A percentile compares a stretch with the other conserved stretches of the same genome.
Conservation (phyloP, 2,329 filamentous ascomycete genomes). For the Taxawa tesnikishii region DNA sequence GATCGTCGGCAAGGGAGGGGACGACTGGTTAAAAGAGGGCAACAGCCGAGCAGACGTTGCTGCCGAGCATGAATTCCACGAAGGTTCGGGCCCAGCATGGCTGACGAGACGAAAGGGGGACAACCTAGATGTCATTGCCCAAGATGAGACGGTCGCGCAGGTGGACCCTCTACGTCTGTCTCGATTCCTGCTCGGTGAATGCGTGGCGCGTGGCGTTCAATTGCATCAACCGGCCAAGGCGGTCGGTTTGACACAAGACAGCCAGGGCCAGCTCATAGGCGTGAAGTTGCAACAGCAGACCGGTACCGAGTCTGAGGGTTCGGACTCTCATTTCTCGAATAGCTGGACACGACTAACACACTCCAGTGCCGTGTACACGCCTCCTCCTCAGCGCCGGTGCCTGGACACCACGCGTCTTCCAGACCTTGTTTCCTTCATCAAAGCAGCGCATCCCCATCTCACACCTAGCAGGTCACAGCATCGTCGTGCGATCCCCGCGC, state of each 20-base stretch:
- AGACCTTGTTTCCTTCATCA: slow-evolving; percentile 49
- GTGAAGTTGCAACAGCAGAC: slow-evolving; percentile 38
- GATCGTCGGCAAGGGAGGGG: slow-evolving; percentile 33
- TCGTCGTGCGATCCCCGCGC: slow-evolving; percentile 51
- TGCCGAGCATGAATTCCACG: slow-evolving; percentile 18
- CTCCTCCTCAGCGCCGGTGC: slow-evolving; percentile 57
- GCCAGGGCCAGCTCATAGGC: slow-evolving; percentile 39
- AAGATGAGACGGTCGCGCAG: slow-evolving; percentile 50
- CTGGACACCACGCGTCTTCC: slow-evolving; percentile 59
- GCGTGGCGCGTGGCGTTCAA: slow-evolving; percentile 47
- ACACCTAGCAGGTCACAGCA: slow-evolving; percentile 57
- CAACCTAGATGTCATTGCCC: slow-evolving; percentile 48
- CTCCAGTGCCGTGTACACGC: slow-evolving; percentile 49
- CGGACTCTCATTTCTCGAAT: no score
- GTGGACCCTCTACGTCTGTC: slow-evolving; percentile 55
- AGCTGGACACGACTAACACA: no score
- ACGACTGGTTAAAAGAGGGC: slow-evolving; percentile 56
- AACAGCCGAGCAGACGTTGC: slow-evolving; percentile 48
- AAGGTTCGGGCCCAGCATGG: slow-evolving; percentile 41
- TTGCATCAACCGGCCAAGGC: slow-evolving; percentile 54
- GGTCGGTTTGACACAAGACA: no score
- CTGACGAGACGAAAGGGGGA: slow-evolving; percentile 44
- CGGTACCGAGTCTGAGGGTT: slow-evolving; percentile 34
- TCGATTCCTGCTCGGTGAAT: slow-evolving; percentile 49
- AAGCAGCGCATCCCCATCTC: slow-evolving; percentile 42